phyloP scores from a whole-genome alignment of 1,284 basidiomycete genomes.

The Golubevia sp. region DNA sequence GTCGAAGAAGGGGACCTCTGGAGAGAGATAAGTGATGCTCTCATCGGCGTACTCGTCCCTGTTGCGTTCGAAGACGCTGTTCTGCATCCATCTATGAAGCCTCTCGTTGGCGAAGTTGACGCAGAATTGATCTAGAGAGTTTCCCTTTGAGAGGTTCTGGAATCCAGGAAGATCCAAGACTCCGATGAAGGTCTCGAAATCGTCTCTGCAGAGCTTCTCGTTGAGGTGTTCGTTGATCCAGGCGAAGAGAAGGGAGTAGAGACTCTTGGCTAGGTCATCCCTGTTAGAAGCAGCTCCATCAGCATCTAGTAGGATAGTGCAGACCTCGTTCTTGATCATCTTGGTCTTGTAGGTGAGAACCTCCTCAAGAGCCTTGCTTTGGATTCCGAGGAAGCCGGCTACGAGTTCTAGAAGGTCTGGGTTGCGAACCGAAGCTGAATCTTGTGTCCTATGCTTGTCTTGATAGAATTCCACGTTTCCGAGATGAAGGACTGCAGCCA shows the following conservation, averaged over 20 bases:
- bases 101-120: conserved; percentile 95
- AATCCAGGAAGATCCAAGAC: conserved; percentile 93
- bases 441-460: conserved; percentile 45
- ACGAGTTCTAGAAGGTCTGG: conserved; percentile 76
- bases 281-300: conserved; percentile 89
- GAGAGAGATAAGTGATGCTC: conserved; percentile 75
- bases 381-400: conserved; percentile 87
- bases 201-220: conserved; percentile 70
- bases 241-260: conserved; percentile 91
- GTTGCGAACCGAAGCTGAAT: conserved; percentile 48
- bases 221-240: conserved; percentile 98
- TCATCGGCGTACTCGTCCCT: conserved; percentile 81
- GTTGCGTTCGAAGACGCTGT: conserved; percentile 77
- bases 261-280: conserved; percentile 87
- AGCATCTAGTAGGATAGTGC: conserved; percentile 91
- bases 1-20: conserved; percentile 81
- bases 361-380: conserved; percentile 75
- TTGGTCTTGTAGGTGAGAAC: conserved; percentile 89
- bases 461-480: conserved; percentile 88
- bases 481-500: conserved; percentile 92
- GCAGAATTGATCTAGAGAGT: conserved; percentile 93
- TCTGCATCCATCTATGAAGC: conserved; percentile 81
- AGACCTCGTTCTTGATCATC: conserved; percentile 89
- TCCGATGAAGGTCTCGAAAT: conserved; percentile 78
- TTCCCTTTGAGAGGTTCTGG: conserved; percentile 69